Evolutionary conservation across 1,284 basidiomycete genomes (phyloP), one percentile per base, ranked within the genome.

Genomic region (Papiliotrema fonsecae): DNA sequence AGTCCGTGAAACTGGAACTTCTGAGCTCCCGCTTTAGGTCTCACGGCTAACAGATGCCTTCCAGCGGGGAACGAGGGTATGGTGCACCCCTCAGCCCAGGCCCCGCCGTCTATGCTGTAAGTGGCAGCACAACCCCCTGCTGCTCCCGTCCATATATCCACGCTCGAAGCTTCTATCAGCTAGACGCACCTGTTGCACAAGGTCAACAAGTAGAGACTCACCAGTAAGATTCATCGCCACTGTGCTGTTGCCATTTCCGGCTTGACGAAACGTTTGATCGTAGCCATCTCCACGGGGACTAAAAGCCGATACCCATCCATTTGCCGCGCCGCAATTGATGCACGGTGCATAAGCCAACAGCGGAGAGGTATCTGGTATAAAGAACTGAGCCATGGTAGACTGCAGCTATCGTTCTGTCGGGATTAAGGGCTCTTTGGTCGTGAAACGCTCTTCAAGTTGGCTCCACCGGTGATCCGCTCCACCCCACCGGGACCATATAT

Each of bases 311-410:
- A 44, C 14, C 65, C 65, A 67, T 30, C 39, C 46, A 6, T n/a
- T 26, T 10, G 45, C 27, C 14, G 30, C 16, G 21, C 32, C 32
- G 35, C 55, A 57, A 21, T 45, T 27, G 18, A 25, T 22, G 36
- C 52, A 53, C 13, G 57, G 55, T 2, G 53, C 36, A 31, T 62
- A 67, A 7, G 47, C 22, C 41, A 61, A 58, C 6, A 65, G 18
- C 5, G 65, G 62, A 21, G 65, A 64, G 1, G 65, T 62, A 36
- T 67, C 59, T 6, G 63, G 54, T 19, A 67, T 54, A 52, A 58
- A 64, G 50, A 60, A 64, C n/a, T 40, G 40, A 18, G 36, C 45
- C 30, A 36, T 32, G 31, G 27, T 26, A 26, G 37, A n/a, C n/a
- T n/a, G 34, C 5, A 35, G 34, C 34, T 4, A 35, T 35, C 5